Evolutionary conservation across 305 asterid genomes (phyloP).

Genomic region (Solanum hybrid): DNA sequence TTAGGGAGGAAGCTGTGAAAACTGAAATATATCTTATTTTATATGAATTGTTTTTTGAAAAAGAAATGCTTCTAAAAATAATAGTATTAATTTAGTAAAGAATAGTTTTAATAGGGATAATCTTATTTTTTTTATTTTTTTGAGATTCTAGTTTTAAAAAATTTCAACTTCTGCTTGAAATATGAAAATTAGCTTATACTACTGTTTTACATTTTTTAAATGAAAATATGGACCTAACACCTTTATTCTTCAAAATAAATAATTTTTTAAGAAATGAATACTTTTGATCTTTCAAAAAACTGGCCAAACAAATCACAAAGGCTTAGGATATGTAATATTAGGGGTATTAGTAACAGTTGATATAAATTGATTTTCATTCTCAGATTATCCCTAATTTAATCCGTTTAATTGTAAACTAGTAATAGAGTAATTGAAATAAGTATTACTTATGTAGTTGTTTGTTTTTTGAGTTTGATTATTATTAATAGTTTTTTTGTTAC

Average conservation of each 20-base stretch:
- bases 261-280: neutral
- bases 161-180: neutral
- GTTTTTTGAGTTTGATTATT: too few species aligned
- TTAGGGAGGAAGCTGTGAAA: neutral
- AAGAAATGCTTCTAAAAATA: neutral
- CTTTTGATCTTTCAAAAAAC: neutral
- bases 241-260: neutral
- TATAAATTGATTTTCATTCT: neutral
- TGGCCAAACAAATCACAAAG: neutral
- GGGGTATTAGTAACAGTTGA: neutral
- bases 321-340: neutral
- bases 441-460: too few species aligned
- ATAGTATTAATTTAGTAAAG: neutral
- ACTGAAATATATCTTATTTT: neutral
- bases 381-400: neutral
- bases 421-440: neutral
- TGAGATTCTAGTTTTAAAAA: neutral
- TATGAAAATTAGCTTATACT: neutral
- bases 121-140: neutral
- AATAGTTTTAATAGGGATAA: neutral
- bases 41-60: neutral
- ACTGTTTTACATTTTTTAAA: too few species aligned
- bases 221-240: neutral
- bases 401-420: neutral
- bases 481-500: too few species aligned